Base-by-base conservation (phyloP, 2,329 filamentous ascomycete genomes). In the Diaporthe caulivora region DNA sequence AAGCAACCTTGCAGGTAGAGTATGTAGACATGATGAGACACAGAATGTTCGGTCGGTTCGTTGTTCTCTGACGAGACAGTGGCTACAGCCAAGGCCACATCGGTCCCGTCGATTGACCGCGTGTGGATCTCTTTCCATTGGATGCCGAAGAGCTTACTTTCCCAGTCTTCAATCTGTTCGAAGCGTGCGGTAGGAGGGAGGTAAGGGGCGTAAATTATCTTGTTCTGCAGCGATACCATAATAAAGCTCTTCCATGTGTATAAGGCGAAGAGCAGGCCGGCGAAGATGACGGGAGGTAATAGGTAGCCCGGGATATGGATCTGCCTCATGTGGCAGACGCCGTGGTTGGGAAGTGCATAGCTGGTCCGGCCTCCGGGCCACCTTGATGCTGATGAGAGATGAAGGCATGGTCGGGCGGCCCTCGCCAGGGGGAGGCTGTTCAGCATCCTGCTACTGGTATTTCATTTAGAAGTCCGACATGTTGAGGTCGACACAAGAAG, bases 151-250 rank as follows among this genome's bases (percentile, higher is more conserved):
- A 92, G 94, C 49, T 88, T 85, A 5, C 81, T 80, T 34, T 84
- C 84, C 79, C 94, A 95, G 77, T 93, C 90, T 3, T 84, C 83
- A 49, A 95, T 92, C 72, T 83, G 90, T 83, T 95, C 92, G 31
- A 87, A 86, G 21, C 93, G 87, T 0, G 93, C 87, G 78, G 92
- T 92, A 2, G 93, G 93, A 24, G 93, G 93, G 67, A 95, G 83
- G 58, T 92, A 92, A 0, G 93, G 92, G 85, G 95, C 94, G 82
- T 95, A 95, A 74, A 95, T 93, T 79, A 95, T 94, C 79, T 92
- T 92, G 79, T 95, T 94, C 82, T 95, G 94, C 80, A 95, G 93
- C 6, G 93, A 77, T 37, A 96, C 86, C 83, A 95, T 90, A 91
- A 94, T 93, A 70, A 91, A 81, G 79, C 93, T 95, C 79, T 92